These are phyloP conservation scores for Citrus glauca DNA, from an alignment of 345 rosid genomes.

Conservation along the genomic window DNA sequence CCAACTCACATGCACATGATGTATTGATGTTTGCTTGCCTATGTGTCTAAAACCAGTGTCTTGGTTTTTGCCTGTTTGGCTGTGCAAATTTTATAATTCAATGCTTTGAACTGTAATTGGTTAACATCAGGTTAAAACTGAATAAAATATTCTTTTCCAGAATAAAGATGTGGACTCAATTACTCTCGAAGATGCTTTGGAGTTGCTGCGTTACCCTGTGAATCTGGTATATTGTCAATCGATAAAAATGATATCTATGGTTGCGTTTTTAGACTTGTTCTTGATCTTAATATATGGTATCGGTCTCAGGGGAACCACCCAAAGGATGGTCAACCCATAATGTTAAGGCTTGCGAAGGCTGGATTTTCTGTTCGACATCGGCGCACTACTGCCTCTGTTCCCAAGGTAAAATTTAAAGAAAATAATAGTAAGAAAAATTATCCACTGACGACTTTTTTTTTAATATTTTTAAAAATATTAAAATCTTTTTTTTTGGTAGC, in stretches of 20 bases:
- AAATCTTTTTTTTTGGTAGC: too few species aligned
- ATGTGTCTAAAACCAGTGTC: background rate
- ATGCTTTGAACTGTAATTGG: background rate
- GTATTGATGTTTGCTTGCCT: background rate
- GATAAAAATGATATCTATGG: background rate
- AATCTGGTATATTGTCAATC: slow-evolving; percentile 56
- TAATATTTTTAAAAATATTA: too few species aligned
- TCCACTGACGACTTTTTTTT: too few species aligned
- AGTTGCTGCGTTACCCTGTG: slow-evolving; percentile 68
- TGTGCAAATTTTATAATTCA: background rate
- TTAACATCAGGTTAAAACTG: slow-evolving; percentile 4
- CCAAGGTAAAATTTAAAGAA: slow-evolving; percentile 55
- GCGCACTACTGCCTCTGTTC: slow-evolving; percentile 70
- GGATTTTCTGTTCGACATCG: slow-evolving; percentile 74
- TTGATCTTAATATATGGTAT: slow-evolving; percentile 6
- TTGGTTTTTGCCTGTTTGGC: background rate
- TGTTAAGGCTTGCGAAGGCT: slow-evolving; percentile 56
- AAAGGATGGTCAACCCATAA: slow-evolving; percentile 72
- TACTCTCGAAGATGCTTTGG: slow-evolving; percentile 74
- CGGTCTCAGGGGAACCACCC: slow-evolving; percentile 76
- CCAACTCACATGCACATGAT: background rate
- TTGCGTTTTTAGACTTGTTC: background rate
- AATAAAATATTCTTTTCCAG: slow-evolving; percentile 32
- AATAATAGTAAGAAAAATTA: background rate
- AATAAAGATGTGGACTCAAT: slow-evolving; percentile 59